Evolutionary conservation across 176 grass and related monocot species (phyloP), one percentile per base, ranked within the genome.

Genomic region (Thalia dealbata): DNA sequence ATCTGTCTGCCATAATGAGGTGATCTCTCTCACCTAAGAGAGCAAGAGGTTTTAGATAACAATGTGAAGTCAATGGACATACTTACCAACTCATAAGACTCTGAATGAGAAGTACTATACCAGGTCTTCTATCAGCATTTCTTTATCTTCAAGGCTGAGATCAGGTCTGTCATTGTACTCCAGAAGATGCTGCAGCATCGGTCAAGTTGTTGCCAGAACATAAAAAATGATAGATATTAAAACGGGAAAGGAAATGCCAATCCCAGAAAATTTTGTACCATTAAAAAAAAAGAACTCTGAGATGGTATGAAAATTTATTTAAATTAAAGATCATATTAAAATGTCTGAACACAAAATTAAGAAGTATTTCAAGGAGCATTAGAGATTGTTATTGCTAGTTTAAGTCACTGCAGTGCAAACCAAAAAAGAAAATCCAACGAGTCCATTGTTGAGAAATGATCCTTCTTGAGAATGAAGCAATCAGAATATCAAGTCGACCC

Each of bases 1-100:
- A 78, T 96, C 89, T 8, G 93, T 96, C 81, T 96, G 84, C 93
- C 93, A 96, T 78, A 97, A 76, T 73, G 93, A 58, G 60, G 93
- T 89, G 56, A 97, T 92, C 86, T 97, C 89, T 48, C 89, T 86
- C 14, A 90, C 84, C 89, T 96, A 74, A 62, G 38, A 50, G 71
- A 64, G 72, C 28, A 61, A 44, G 55, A 62, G 76, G 76, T 41
- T 62, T 75, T 38, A 76, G 16, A 65, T 41, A 23, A 52, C 14
- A 60, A 74, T 50, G 76, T 41, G 56, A 30, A 69, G 18, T 27
- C 50, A 50, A 21, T 2, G 67, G 63, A 67, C n/a, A 46, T 44
- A 44, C 11, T 58, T 65, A 61, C 56, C 6, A 69, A 28, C 19
- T 74, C 35, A 3, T 44, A 78, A 68, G 73, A 59, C 50, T 64